Evolutionary conservation across 2,329 filamentous ascomycete genomes (phyloP), one percentile per base, ranked within the genome.

Genomic region (Alternaria solani): DNA sequence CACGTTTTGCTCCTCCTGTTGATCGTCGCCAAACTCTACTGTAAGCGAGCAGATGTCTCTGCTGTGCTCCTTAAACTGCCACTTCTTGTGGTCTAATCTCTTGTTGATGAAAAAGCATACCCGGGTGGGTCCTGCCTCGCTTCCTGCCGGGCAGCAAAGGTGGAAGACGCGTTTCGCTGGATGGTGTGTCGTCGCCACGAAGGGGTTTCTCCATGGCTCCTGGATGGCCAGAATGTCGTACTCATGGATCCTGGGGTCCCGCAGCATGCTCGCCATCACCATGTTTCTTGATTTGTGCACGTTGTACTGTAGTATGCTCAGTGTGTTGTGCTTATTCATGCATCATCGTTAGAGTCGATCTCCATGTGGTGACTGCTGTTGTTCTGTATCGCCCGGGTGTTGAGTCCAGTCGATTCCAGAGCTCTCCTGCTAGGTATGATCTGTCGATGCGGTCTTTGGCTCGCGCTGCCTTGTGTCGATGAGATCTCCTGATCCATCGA

Each of bases 91-190:
- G 44, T 68, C 64, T 43, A 70, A 51, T 28, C 47, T 59, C 53
- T 69, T 73, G 39, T 70, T 72, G 11, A 74, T 51, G 47, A 70
- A 73, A 51, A 71, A 69, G 54, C 61, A 74, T n/a, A 69, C 63
- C 55, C 65, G 43, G 9, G 68, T 57, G 14, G 43, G 55, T 34
- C 59, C 61, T 54, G 20, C 49, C 26, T 26, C 25, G 14, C 34
- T 28, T 20, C 38, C 36, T 42, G 49, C 36, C 28, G 25, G 59
- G 59, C 57, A 68, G 59, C 51, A 67, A 9, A 70, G 57, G 28
- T 72, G 44, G 49, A 71, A 72, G 20, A 47, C 41, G 49, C 57
- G 23, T 59, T 62, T 59, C 11, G 63, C 63, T 61, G 58, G 64
- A 59, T 74, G 61, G 51, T 74, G 58, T 28, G 64, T 74, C 4